Percentiles rank a stretch among this genome's conserved stretches.
Conservation (phyloP, 2,329 filamentous ascomycete species). For the Paracorniculantispora psalliotae region DNA sequence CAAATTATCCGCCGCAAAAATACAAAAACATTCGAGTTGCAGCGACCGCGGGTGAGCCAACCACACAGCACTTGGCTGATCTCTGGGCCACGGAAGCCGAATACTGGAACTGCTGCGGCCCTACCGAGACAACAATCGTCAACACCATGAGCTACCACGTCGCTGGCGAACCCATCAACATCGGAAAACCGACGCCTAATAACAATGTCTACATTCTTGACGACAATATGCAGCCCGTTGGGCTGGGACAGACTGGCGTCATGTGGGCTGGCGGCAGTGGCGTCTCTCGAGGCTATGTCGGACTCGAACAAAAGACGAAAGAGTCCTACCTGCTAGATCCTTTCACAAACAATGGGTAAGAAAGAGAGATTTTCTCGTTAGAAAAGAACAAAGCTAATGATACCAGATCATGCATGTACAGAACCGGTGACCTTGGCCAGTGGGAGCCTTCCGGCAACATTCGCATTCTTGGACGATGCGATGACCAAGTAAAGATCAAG, state of each 20-base stretch:
- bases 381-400: neutral
- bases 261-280: constrained; percentile 56
- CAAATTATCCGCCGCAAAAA: constrained; percentile 40
- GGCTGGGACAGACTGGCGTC: constrained; percentile 42
- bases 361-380: no score
- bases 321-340: constrained; percentile 45
- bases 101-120: constrained; percentile 55
- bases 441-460: constrained; percentile 51
- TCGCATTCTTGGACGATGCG: constrained; percentile 51
- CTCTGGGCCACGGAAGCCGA: constrained; percentile 45
- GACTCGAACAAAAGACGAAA: constrained; percentile 45
- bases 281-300: constrained; percentile 52
- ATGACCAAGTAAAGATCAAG: constrained; percentile 60
- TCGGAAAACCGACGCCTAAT: constrained; percentile 52
- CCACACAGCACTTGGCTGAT: constrained; percentile 47
- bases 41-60: constrained; percentile 53
- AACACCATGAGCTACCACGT: constrained; percentile 51
- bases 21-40: constrained; percentile 49
- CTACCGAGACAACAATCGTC: constrained; percentile 56
- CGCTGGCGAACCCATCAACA: constrained; percentile 42
- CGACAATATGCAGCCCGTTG: constrained; percentile 38
- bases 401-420: constrained; percentile 47
- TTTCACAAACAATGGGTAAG: constrained; percentile 46
- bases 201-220: constrained; percentile 52
- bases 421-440: constrained; percentile 54